Evolutionary conservation across 306 rosid species (phyloP), one percentile per base, ranked within the genome.

Genomic region (Sophora flavescens): DNA sequence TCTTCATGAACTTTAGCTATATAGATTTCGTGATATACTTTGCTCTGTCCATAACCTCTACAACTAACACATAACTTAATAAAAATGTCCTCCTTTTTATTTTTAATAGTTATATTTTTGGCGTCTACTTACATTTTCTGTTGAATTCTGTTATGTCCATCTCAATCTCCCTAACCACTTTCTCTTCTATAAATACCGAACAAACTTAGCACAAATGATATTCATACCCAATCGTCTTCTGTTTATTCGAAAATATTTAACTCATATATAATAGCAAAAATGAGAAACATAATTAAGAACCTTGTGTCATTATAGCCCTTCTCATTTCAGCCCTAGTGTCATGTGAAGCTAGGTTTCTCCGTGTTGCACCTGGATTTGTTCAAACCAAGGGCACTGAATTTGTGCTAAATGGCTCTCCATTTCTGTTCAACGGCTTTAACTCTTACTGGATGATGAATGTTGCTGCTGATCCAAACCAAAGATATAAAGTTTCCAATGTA

Each of bases 371-470:
- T 13, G 80, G 42, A 11, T 87, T 87, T 80, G 89, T 84, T 68
- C 63, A 73, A 72, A 78, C 80, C 4, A 74, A 61, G 0, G 86
- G 83, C 48, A 69, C 82, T 35, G 82, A 74, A 8, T 80, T 87
- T 54, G 52, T 64, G 38, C 22, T 82, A 0, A 73, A 82, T 47
- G 82, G 78, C 0, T 72, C 80, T 3, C 78, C 87, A 0, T 87
- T 84, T 68, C 12, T 82, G 13, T 77, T 87, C 80, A 86, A 87
- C 4, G 95, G 91, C 0, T 90, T 87, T 71, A 90, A 90, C 81
- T 82, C 90, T 4, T 87, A 86, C 3, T 86, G 91, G 95, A 82
- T 87, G 87, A 80, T 86, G 90, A 44, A 68, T 6, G 75, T 87
- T 53, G 91, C 90, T 0, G 16, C 75, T 16, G 85, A 90, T 72